phyloP scores from a whole-genome alignment of 148 eudicot genomes.

The Vaccinium myrtillus region DNA sequence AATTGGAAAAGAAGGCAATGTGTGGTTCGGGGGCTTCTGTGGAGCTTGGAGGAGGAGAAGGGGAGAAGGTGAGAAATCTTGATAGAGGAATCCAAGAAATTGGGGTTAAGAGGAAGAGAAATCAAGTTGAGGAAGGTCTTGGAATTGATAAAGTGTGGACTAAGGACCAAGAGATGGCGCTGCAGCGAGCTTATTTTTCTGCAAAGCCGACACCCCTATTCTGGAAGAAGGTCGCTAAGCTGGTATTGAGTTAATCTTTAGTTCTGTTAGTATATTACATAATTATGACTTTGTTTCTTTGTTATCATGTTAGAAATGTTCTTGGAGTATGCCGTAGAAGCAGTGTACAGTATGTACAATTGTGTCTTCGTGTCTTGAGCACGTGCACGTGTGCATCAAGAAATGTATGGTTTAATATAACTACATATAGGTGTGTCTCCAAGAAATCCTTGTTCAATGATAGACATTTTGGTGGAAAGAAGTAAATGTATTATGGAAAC shows the following conservation, averaged over 20 bases:
- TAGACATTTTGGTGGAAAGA: background rate
- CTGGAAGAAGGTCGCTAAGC: slow-evolving; percentile 83
- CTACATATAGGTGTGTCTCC: background rate
- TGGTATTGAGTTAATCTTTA: slow-evolving; percentile 45
- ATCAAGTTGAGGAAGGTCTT: slow-evolving; percentile 33
- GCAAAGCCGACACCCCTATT: slow-evolving; percentile 87
- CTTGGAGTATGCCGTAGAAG: background rate
- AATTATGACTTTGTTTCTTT: background rate
- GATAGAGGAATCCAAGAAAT: slow-evolving; percentile 20
- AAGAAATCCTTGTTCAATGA: background rate
- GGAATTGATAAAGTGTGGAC: slow-evolving; percentile 60
- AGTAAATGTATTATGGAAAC: background rate
- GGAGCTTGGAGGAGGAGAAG: slow-evolving; percentile 19
- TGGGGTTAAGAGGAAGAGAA: slow-evolving; percentile 65
- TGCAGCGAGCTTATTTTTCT: slow-evolving; percentile 72
- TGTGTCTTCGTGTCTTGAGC: too few species aligned
- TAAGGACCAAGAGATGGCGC: slow-evolving; percentile 64
- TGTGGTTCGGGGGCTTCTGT: slow-evolving; percentile 15
- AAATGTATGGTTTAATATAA: too few species aligned
- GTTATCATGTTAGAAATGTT: background rate
- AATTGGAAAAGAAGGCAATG: slow-evolving; percentile 21
- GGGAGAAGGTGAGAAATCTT: slow-evolving; percentile 9
- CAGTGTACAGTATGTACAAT: background rate
- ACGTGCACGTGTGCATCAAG: background rate
- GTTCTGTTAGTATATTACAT: slow-evolving; percentile 8